Percentiles rank a stretch among this genome's conserved stretches.
phyloP scores from a whole-genome alignment of 495 filamentous ascomycete genomes.

The Saxophila tyrrhenica region DNA sequence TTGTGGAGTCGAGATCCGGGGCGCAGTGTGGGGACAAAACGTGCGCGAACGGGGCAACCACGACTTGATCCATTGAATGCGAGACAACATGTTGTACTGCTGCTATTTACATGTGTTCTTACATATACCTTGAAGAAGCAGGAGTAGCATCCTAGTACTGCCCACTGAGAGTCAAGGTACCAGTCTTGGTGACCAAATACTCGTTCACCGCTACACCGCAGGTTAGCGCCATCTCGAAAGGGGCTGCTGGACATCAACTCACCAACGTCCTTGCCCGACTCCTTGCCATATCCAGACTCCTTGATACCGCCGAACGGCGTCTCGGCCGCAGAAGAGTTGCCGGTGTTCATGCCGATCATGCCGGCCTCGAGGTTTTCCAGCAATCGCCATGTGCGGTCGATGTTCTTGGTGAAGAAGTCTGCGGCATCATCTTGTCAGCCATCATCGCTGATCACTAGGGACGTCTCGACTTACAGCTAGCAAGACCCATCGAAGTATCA shows the following conservation, averaged over 20 bases:
- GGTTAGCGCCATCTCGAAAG: not conserved
- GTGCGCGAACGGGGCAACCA: no score
- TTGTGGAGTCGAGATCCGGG: no score
- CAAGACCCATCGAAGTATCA: conserved; percentile 46
- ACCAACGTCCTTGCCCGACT: conserved; percentile 55
- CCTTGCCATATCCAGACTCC: conserved; percentile 66
- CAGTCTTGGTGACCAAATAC: conserved; percentile 61
- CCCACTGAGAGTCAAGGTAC: conserved; percentile 20
- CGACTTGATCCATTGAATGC: no score
- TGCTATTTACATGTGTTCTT: not conserved
- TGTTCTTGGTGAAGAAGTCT: conserved; percentile 61
- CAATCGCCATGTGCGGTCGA: conserved; percentile 60
- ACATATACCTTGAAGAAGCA: not conserved
- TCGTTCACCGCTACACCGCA: conserved; percentile 44
- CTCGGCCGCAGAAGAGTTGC: conserved; percentile 57
- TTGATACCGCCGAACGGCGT: conserved; percentile 67
- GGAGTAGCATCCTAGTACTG: conserved; percentile 11
- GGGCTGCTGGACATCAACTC: not conserved
- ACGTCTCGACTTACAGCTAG: conserved; percentile 22
- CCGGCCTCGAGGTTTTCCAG: conserved; percentile 65
- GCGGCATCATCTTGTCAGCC: conserved; percentile 18
- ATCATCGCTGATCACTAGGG: no score
- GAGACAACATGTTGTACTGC: no score
- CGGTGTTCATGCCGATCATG: conserved; percentile 47
- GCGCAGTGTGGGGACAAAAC: no score